These are phyloP conservation scores for Penicillium canescens DNA, from an alignment of 495 filamentous ascomycete genomes.

Conservation along the genomic window DNA sequence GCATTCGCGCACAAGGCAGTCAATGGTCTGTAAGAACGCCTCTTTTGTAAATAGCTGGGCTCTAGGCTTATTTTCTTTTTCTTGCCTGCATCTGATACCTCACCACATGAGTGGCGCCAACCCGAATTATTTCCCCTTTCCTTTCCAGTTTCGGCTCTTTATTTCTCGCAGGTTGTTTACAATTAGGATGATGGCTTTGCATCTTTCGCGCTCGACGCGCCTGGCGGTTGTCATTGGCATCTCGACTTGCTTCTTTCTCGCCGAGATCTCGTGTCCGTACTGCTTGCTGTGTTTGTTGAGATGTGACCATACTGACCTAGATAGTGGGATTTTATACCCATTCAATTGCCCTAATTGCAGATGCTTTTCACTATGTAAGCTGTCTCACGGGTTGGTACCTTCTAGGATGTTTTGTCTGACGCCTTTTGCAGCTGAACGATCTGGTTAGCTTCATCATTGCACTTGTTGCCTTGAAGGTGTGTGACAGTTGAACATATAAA, in stretches of 20 bases:
- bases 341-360: constrained; percentile 84
- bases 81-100: too few relatives aligned
- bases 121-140: not conserved
- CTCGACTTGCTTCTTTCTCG: constrained; percentile 51
- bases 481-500: not conserved
- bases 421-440: constrained; percentile 74
- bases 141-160: not conserved
- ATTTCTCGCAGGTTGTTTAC: not conserved
- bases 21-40: not conserved
- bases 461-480: constrained; percentile 78
- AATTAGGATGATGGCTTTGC: constrained; percentile 20
- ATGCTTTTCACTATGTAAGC: constrained; percentile 90
- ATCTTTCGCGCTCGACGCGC: constrained; percentile 38
- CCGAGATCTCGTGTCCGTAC: constrained; percentile 47
- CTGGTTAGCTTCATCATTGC: constrained; percentile 84
- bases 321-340: constrained; percentile 74
- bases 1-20: not conserved
- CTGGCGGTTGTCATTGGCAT: constrained; percentile 49
- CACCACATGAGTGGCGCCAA: not conserved
- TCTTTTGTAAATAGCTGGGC: not conserved
- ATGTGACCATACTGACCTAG: constrained; percentile 8
- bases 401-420: not conserved
- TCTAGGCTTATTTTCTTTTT: too few relatives aligned
- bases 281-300: not conserved
- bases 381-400: not conserved